These are phyloP conservation scores for Candida arabinofermentans DNA, from an alignment of 805 yeast genomes.

Conservation along the genomic window DNA sequence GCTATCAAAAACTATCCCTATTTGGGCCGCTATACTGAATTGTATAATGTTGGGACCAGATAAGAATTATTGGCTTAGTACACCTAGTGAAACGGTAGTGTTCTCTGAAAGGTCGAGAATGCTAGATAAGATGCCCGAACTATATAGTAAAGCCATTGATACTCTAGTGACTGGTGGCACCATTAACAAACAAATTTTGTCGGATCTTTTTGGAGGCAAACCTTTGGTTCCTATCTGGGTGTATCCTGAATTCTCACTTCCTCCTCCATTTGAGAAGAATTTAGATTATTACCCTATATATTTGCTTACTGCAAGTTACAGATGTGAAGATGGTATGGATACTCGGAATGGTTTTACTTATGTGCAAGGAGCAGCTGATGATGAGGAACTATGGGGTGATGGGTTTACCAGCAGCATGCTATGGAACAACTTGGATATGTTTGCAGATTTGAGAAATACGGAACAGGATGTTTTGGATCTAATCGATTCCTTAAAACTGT, in stretches of 20 bases:
- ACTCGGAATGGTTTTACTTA: slow-evolving; percentile 49
- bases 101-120: slow-evolving; percentile 55
- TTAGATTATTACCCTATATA: slow-evolving; percentile 37
- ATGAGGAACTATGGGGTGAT: slow-evolving; percentile 82
- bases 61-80: slow-evolving; percentile 27
- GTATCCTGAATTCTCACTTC: slow-evolving; percentile 44
- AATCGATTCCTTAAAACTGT: slow-evolving; percentile 4
- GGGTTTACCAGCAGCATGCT: slow-evolving; percentile 49
- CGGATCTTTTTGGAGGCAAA: slow-evolving; percentile 33
- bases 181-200: slow-evolving; percentile 32
- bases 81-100: slow-evolving; percentile 54
- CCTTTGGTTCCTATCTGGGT: slow-evolving; percentile 69
- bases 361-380: slow-evolving; percentile 94
- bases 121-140: slow-evolving; percentile 38
- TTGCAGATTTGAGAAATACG: slow-evolving; percentile 20
- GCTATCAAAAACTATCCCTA: slow-evolving; percentile 79
- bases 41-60: slow-evolving; percentile 39
- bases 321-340: slow-evolving; percentile 55
- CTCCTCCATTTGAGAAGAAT: slow-evolving; percentile 17
- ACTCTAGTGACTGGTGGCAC: slow-evolving; percentile 19
- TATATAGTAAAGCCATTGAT: slow-evolving; percentile 42
- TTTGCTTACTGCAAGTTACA: slow-evolving; percentile 59
- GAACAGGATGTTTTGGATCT: slow-evolving; percentile 28
- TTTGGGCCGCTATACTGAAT: slow-evolving; percentile 85
- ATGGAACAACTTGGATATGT: slow-evolving; percentile 44